Base-by-base conservation (phyloP, 2,329 filamentous ascomycete species). In the Tolypocladium tundrense region DNA sequence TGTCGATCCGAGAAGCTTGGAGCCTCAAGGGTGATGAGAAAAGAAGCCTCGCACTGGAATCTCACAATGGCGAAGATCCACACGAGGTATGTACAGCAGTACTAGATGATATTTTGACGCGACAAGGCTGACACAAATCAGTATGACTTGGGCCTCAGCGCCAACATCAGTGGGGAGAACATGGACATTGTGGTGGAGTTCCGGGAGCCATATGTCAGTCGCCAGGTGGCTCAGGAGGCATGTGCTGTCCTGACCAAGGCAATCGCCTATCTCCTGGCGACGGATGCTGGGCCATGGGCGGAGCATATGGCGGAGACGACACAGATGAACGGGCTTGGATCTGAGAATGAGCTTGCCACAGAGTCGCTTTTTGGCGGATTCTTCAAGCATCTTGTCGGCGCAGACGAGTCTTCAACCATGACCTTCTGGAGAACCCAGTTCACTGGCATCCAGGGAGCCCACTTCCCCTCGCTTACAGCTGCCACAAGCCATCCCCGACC, bases 1-100 rank as follows among this genome's bases (percentile, higher is more conserved):
- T 73, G 9, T 71, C 70, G 0, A 67, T 70, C 53, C 69, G 71
- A 53, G 65, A 63, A 21, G 56, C 50, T 11, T 56, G 48, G n/a
- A 56, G 55, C 41, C 27, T 21, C n/a, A 45, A 50, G 43, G 31
- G 41, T 4, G 54, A 14, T 4, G 19, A 6, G 1, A 37, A 42
- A 9, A 8, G 40, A 45, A 51, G 37, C 19, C 4, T 57, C 54
- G 42, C 51, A 7, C 43, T 57, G 55, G 54, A 59, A 56, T 16
- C 56, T 42, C 1, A 58, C 50, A 33, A 61, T 4, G 61, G 61
- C 16, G 59, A 64, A 40, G 63, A 64, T 19, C 57, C 66, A 0
- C 56, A 58, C 14, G 54, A 62, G 43, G 57, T 58, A 37, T 6
- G 21, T 35, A n/a, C 4, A 9, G 9, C 21, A 50, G 43, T 57